Percentiles rank a stretch among this genome's conserved stretches.
Conservation (phyloP, 108 stramenopile genomes). For the Discostella pseudostelligera region DNA sequence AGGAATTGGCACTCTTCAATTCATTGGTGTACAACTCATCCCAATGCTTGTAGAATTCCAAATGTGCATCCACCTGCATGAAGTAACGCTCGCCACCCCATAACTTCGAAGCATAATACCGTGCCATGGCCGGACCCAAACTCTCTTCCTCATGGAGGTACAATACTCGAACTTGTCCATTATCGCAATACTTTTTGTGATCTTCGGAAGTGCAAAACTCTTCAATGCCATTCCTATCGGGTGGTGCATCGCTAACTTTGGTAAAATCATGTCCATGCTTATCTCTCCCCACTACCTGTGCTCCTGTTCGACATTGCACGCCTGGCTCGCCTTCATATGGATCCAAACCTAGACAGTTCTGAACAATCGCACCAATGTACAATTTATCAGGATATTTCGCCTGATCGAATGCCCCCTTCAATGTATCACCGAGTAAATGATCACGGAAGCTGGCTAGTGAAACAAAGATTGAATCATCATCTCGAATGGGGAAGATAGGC, state of each 20-base stretch:
- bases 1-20: slow-evolving; percentile 54
- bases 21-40: slow-evolving; percentile 75
- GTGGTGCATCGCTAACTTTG: slow-evolving; percentile 68
- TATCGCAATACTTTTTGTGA: slow-evolving; percentile 58
- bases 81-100: slow-evolving; percentile 92
- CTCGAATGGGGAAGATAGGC: slow-evolving; percentile 57
- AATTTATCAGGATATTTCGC: slow-evolving; percentile 82
- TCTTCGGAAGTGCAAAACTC: slow-evolving; percentile 62
- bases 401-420: slow-evolving; percentile 79
- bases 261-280: slow-evolving; percentile 47
- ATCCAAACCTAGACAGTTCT: slow-evolving; percentile 87
- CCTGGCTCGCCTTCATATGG: slow-evolving; percentile 40
- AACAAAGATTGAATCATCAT: slow-evolving; percentile 81
- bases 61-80: slow-evolving; percentile 91
- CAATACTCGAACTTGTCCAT: slow-evolving; percentile 78
- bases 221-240: slow-evolving; percentile 77
- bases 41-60: slow-evolving; percentile 78
- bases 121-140: slow-evolving; percentile 89
- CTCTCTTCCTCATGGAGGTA: slow-evolving; percentile 86
- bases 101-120: slow-evolving; percentile 89
- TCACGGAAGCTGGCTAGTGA: slow-evolving; percentile 90
- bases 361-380: slow-evolving; percentile 83
- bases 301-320: slow-evolving; percentile 73
- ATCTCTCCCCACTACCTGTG: slow-evolving; percentile 70
- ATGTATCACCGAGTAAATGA: slow-evolving; percentile 73